Evolutionary conservation across 2,329 filamentous ascomycete genomes (phyloP).

Genomic region (Paracorniculantispora psalliotae): DNA sequence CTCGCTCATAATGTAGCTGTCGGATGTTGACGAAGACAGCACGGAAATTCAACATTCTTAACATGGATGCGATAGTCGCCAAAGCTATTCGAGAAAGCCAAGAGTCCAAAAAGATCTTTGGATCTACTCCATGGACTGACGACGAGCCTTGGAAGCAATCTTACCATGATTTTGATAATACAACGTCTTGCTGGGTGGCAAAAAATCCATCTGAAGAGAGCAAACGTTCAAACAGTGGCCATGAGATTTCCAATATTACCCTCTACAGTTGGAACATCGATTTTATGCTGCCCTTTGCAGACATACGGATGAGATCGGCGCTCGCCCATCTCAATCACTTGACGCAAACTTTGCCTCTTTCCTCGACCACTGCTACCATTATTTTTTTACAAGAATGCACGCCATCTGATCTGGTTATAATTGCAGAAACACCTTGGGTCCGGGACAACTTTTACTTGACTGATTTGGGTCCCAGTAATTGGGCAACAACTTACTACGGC

Average conservation of each 20-base stretch:
- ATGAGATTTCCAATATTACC: slow-evolving; percentile 21
- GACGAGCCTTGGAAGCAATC: too few relatives aligned
- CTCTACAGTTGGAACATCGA: slow-evolving; percentile 34
- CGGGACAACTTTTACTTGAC: slow-evolving; percentile 42
- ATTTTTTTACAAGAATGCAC: slow-evolving; percentile 52
- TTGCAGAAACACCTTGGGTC: slow-evolving; percentile 43
- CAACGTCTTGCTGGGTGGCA: too few relatives aligned
- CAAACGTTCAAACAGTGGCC: too few relatives aligned
- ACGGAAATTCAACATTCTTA: too few relatives aligned
- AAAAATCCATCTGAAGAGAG: too few relatives aligned
- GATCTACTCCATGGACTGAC: too few relatives aligned
- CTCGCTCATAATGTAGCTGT: too few relatives aligned
- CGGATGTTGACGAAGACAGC: too few relatives aligned
- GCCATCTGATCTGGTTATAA: slow-evolving; percentile 37
- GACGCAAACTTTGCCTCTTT: background rate
- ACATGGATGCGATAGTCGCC: too few relatives aligned
- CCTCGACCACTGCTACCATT: slow-evolving; percentile 26
- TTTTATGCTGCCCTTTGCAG: slow-evolving; percentile 28
- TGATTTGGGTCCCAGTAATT: slow-evolving; percentile 38
- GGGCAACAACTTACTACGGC: slow-evolving; percentile 44
- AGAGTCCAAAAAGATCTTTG: too few relatives aligned
- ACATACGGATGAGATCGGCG: slow-evolving; percentile 29
- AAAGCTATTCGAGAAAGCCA: too few relatives aligned
- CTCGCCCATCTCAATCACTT: slow-evolving; percentile 23
- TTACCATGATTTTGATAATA: too few relatives aligned